Evolutionary conservation across 1,139 yeast genomes (phyloP).

Genomic region (Geotrichum europaeum): DNA sequence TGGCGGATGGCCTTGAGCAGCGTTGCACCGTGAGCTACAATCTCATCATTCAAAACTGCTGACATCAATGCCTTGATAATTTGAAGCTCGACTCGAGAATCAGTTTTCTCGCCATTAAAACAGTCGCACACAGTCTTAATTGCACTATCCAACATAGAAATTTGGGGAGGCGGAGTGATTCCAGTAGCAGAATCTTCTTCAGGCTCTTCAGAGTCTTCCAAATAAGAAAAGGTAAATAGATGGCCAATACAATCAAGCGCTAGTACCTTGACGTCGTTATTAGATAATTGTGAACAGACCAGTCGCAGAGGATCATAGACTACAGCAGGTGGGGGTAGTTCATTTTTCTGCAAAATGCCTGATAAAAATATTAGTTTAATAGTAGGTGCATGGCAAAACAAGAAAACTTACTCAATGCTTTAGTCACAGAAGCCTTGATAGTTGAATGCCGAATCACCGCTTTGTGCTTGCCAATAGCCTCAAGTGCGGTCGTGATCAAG

Average conservation of each 20-base stretch:
- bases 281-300: constrained; percentile 48
- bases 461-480: constrained; percentile 41
- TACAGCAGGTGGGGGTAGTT: constrained; percentile 41
- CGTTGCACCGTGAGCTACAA: constrained; percentile 88
- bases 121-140: constrained; percentile 80
- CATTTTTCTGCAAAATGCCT: constrained; percentile 21
- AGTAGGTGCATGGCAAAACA: background rate
- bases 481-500: constrained; percentile 46
- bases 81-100: constrained; percentile 81
- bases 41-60: constrained; percentile 69
- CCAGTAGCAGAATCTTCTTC: constrained; percentile 29
- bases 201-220: constrained; percentile 43
- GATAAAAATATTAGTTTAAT: background rate
- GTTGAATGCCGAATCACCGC: constrained; percentile 46
- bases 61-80: constrained; percentile 88
- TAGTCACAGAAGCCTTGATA: constrained; percentile 39
- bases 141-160: constrained; percentile 70
- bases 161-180: constrained; percentile 50
- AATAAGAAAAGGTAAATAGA: constrained; percentile 55
- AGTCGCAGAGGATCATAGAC: constrained; percentile 58
- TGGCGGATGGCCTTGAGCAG: constrained; percentile 87
- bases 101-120: constrained; percentile 89
- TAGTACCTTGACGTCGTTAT: constrained; percentile 46
- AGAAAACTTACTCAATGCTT: constrained; percentile 36
- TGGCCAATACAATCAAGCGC: constrained; percentile 65